Evolutionary conservation across 2,329 filamentous ascomycete species (phyloP), one percentile per base, ranked within the genome.

Genomic region (Ophiostoma sp.): DNA sequence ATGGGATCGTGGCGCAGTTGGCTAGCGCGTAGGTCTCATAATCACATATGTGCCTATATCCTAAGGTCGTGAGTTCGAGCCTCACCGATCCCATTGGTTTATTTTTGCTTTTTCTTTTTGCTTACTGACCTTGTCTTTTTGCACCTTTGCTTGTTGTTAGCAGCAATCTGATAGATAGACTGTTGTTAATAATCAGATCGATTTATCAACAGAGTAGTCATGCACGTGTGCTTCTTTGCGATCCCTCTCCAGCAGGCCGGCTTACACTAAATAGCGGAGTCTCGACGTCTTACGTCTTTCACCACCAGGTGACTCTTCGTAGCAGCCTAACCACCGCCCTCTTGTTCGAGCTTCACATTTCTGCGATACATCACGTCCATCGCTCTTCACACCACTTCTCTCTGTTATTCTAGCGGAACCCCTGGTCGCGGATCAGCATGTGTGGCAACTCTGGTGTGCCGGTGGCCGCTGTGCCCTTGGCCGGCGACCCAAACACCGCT

Each of bases 401-500:
- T 27, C 27, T 27, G 27, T 27, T 27, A 1, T 27, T 27, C 27
- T 27, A 27, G 27, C 27, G 2, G 27, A 27, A 27, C 27, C 27
- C 27, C 27, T 27, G 27, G 27, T 27, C 27, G 27, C 27, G 2
- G 27, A 27, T 27, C 27, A 27, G 27, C 27, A 62, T 62, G 58
- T 62, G 58, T n/a, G 38, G 58, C 38, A 47, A 55, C 49, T 18
- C 40, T 41, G 36, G 45, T 11, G 36, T 40, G 12, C 44, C 40
- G 5, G 49, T 27, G 47, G 55, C 67, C 6, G 41, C 55, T 11
- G 67, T 65, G 67, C 66, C 9, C 16, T 41, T 49, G 16, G 67
- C 27, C 27, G 27, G 64, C 42, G 68, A 55, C 47, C 70, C 68
- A 64, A 47, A 58, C 42, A 75, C 76, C 64, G 75, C 78, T 40